Conservation (phyloP, 768 basidiomycete genomes). For the Tulasnella sp. region DNA sequence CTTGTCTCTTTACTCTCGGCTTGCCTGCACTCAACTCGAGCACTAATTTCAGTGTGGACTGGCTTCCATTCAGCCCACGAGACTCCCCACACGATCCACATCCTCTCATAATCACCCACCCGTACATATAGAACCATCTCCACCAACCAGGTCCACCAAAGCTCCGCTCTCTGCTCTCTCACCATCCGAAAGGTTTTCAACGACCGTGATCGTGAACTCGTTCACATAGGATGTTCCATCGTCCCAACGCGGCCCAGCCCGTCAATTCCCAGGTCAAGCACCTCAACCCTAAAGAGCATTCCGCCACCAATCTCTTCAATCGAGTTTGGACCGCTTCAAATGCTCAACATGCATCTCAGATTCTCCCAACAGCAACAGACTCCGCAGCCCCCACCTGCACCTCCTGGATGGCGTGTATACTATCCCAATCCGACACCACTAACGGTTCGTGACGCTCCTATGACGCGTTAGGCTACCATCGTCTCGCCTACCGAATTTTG, state of each 20-base stretch:
- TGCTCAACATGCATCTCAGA: slow-evolving; percentile 15
- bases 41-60: neutral
- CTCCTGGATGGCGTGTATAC: slow-evolving; percentile 15
- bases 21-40: neutral
- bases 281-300: neutral
- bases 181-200: neutral
- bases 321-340: slow-evolving; percentile 7
- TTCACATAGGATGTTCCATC: neutral
- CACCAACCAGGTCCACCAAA: neutral
- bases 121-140: neutral
- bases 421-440: slow-evolving; percentile 8
- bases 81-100: neutral
- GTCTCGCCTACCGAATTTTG: neutral
- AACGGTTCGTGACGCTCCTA: neutral
- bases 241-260: slow-evolving; percentile 3
- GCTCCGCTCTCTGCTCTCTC: neutral
- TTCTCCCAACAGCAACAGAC: neutral
- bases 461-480: neutral
- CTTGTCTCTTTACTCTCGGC: neutral
- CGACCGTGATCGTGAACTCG: neutral
- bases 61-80: neutral
- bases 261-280: slow-evolving; percentile 8
- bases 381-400: slow-evolving; percentile 3
- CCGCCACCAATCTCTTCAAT: slow-evolving; percentile 18
- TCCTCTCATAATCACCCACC: too few relatives aligned